phyloP scores from a whole-genome alignment of 129 eudicot genomes.

The Helichrysum umbraculigerum region DNA sequence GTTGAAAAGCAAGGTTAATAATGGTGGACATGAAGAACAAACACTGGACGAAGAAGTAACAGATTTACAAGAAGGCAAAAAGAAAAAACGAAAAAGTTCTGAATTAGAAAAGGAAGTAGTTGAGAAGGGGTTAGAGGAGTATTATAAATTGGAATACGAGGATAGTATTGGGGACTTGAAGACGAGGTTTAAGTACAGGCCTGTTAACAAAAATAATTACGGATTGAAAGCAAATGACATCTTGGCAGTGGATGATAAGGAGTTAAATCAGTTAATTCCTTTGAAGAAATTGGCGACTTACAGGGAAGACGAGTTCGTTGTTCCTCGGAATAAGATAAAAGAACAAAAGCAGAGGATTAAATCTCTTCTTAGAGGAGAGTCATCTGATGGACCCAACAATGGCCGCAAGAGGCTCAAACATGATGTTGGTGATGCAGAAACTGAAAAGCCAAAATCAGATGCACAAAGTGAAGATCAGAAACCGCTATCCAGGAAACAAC shows the following conservation, averaged over 20 bases:
- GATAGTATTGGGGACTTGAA: slow-evolving; percentile 76
- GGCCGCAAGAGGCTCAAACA: slow-evolving; percentile 18
- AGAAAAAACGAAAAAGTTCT: slow-evolving; percentile 54
- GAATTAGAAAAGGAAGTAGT: slow-evolving; percentile 51
- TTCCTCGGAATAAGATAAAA: slow-evolving; percentile 49
- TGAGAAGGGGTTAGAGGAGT: slow-evolving; percentile 66
- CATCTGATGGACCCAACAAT: slow-evolving; percentile 13
- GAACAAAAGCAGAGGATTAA: slow-evolving; percentile 47
- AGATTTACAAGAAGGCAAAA: slow-evolving; percentile 43
- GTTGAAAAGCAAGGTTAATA: slow-evolving; percentile 4
- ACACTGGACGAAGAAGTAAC: slow-evolving; percentile 14
- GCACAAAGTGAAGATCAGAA: slow-evolving; percentile 37
- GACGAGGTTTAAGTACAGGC: slow-evolving; percentile 76
- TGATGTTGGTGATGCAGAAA: slow-evolving; percentile 26
- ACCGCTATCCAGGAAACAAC: slow-evolving; percentile 42
- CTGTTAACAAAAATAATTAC: slow-evolving; percentile 55
- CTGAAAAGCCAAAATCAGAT: slow-evolving; percentile 27
- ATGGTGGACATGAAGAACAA: slow-evolving; percentile 28
- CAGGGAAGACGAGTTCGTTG: slow-evolving; percentile 75
- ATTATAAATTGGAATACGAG: slow-evolving; percentile 77
- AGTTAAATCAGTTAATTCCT: slow-evolving; percentile 74
- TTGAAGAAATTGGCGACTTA: slow-evolving; percentile 88
- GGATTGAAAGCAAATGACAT: slow-evolving; percentile 62
- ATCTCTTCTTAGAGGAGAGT: slow-evolving; percentile 37
- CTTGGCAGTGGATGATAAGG: slow-evolving; percentile 67